These are phyloP conservation scores for Coprinopsis strossmayeri DNA, from an alignment of 768 basidiomycete genomes.

Conservation along the genomic window DNA sequence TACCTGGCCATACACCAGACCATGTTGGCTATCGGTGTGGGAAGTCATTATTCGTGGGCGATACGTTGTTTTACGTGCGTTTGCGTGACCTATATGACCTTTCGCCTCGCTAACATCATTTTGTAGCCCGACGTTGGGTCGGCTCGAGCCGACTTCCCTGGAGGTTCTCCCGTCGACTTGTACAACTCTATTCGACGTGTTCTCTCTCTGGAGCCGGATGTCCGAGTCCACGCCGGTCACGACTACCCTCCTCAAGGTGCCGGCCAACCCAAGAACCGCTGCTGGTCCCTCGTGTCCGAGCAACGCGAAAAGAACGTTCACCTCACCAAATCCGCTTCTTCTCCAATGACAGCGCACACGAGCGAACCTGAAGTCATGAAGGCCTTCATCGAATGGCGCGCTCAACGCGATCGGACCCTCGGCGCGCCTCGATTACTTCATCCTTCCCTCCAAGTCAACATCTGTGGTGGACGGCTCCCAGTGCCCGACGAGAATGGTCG, in stretches of 20 bases:
- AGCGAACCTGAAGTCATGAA: neutral
- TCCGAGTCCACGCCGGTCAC: slow-evolving; percentile 4
- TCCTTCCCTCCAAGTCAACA: slow-evolving; percentile 7
- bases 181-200: slow-evolving; percentile 3
- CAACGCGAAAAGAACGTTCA: slow-evolving; percentile 6
- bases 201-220: slow-evolving; percentile 4
- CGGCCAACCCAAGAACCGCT: neutral
- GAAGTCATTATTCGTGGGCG: slow-evolving; percentile 3
- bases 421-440: slow-evolving; percentile 7
- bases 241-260: slow-evolving; percentile 6
- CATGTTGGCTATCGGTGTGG: slow-evolving; percentile 9
- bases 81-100: neutral
- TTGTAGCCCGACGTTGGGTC: slow-evolving; percentile 9
- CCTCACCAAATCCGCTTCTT: neutral
- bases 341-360: neutral
- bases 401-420: neutral
- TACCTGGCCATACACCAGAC: slow-evolving; percentile 9
- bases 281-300: slow-evolving; percentile 7
- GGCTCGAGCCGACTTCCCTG: slow-evolving; percentile 9
- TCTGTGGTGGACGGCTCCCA: slow-evolving; percentile 5
- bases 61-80: slow-evolving; percentile 9
- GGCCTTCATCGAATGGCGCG: slow-evolving; percentile 8
- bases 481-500: neutral
- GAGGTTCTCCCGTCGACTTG: slow-evolving; percentile 4
- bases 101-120: neutral